These are phyloP conservation scores for Solanum chmielewskii DNA, from an alignment of 257 asterid species.

Conservation along the genomic window DNA sequence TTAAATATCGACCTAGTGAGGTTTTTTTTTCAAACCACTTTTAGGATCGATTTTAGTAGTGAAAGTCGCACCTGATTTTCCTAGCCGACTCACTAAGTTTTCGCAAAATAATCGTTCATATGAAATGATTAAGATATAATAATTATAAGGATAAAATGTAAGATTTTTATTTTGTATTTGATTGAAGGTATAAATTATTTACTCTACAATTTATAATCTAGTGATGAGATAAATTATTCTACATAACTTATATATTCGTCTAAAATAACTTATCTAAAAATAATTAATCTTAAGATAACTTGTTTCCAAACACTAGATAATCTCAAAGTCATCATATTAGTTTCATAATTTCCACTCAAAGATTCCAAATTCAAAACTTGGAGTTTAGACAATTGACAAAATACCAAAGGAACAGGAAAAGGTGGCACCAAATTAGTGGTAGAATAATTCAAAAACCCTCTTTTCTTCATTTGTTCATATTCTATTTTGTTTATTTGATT, in stretches of 20 bases:
- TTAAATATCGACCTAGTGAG: neutral
- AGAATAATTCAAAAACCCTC: neutral
- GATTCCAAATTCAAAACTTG: neutral
- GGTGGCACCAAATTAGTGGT: neutral
- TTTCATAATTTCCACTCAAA: neutral
- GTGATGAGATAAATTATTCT: no score
- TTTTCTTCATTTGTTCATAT: neutral
- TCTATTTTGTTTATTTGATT: neutral
- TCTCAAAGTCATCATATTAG: neutral
- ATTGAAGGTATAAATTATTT: no score
- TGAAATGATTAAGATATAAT: neutral
- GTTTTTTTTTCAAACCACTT: neutral
- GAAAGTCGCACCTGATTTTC: neutral
- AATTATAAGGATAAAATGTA: no score
- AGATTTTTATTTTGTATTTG: no score
- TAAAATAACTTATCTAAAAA: no score
- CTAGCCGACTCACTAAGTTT: neutral
- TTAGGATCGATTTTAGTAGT: neutral
- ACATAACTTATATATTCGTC: no score
- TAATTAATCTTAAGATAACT: no score
- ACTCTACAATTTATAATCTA: no score
- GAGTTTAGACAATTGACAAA: neutral
- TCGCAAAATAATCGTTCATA: neutral
- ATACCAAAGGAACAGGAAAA: neutral
- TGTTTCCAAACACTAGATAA: accelerated